Conservation (phyloP, 495 filamentous ascomycete species). For the Podospora tetraspora region DNA sequence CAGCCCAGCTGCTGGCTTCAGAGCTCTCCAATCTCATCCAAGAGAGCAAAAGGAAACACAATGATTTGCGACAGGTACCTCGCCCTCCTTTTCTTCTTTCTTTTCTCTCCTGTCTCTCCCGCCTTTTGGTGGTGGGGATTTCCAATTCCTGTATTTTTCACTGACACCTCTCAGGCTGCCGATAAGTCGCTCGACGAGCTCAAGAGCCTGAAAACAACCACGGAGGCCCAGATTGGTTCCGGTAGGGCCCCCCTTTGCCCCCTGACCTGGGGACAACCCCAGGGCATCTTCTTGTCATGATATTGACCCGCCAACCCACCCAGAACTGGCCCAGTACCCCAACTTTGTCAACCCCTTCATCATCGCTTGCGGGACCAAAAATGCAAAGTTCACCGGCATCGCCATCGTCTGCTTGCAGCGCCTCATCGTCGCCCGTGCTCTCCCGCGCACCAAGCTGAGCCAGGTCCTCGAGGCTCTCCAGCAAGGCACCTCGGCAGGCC, state of each 20-base stretch:
- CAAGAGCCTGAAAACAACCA: constrained; percentile 68
- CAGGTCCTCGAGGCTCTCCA: constrained; percentile 82
- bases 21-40: constrained; percentile 91
- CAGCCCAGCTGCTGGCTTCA: constrained; percentile 78
- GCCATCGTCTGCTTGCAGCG: constrained; percentile 84
- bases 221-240: constrained; percentile 76
- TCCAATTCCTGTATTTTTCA: background rate
- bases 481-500: constrained; percentile 66
- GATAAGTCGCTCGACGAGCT: constrained; percentile 91
- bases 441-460: constrained; percentile 66
- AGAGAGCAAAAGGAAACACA: constrained; percentile 89
- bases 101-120: background rate
- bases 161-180: constrained; percentile 57
- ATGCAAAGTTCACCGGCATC: constrained; percentile 81
- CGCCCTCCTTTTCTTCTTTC: background rate
- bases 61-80: constrained; percentile 76
- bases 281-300: background rate
- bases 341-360: constrained; percentile 89
- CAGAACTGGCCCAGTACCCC: constrained; percentile 76
- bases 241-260: constrained; percentile 48
- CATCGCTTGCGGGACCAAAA: constrained; percentile 81
- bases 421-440: constrained; percentile 70
- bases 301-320: constrained; percentile 12
- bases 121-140: background rate
- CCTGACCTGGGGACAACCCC: background rate